Percentiles rank a stretch among this genome's conserved stretches.
Conservation (phyloP, 1,284 basidiomycete genomes). For the Rhodotorula sp. region DNA sequence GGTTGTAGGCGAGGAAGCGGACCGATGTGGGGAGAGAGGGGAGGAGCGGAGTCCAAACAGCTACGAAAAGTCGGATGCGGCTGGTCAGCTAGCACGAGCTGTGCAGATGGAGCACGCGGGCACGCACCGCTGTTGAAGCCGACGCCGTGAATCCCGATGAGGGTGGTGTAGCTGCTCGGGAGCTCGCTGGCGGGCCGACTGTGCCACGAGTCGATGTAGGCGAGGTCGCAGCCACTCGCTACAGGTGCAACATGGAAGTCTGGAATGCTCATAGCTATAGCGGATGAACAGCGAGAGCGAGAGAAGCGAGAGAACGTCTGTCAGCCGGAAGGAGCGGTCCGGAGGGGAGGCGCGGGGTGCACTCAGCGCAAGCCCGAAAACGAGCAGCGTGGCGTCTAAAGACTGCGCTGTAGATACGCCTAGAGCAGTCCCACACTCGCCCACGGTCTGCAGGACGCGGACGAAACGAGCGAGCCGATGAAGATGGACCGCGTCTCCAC, state of each 20-base stretch:
- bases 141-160: conserved; percentile 34
- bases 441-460: no score
- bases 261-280: not conserved
- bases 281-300: not conserved
- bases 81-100: not conserved
- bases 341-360: not conserved
- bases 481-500: no score
- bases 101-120: not conserved
- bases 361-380: no score
- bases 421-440: no score
- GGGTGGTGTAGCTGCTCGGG: conserved; percentile 16
- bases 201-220: conserved; percentile 35
- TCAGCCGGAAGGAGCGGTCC: not conserved
- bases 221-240: not conserved
- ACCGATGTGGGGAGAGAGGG: conserved; percentile 11
- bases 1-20: conserved; percentile 38
- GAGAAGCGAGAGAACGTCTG: not conserved
- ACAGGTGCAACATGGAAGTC: not conserved
- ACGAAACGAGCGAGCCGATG: no score
- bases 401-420: no score
- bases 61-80: conserved; percentile 3
- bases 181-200: not conserved
- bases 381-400: no score
- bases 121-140: conserved; percentile 37
- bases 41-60: conserved; percentile 28